Conservation (phyloP, 352 stramenopile species). For the Phytophthora foliorum region DNA sequence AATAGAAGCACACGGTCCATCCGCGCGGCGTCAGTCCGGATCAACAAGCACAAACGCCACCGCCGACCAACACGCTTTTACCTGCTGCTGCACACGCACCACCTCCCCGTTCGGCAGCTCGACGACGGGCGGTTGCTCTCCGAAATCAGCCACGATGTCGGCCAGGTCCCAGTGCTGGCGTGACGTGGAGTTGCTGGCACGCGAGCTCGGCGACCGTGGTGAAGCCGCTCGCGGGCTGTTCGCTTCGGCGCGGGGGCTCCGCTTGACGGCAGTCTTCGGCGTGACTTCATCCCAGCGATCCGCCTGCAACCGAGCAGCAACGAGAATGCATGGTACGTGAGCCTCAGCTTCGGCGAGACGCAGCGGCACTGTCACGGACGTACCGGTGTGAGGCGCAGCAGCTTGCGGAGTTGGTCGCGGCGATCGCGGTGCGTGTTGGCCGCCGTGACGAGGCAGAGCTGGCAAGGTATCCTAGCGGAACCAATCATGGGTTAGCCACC, state of each 20-base stretch:
- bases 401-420: conserved; percentile 44
- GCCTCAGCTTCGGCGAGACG: not conserved
- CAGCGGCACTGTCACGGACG: not conserved
- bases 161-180: conserved; percentile 15
- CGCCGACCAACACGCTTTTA: not conserved
- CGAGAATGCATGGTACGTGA: conserved; percentile 5
- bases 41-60: not conserved
- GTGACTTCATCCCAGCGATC: conserved; percentile 11
- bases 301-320: conserved; percentile 9
- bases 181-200: conserved; percentile 12
- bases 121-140: not conserved
- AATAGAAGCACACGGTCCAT: conserved; percentile 14
- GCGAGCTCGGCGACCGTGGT: conserved; percentile 18
- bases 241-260: not conserved
- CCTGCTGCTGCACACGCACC: conserved; percentile 10
- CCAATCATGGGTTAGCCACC: conserved; percentile 36
- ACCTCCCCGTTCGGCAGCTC: not conserved
- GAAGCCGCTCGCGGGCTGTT: conserved; percentile 4
- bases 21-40: conserved; percentile 15
- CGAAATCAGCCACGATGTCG: conserved; percentile 31
- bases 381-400: conserved; percentile 22
- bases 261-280: conserved; percentile 2
- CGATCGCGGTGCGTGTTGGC: conserved; percentile 46
- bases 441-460: conserved; percentile 39
- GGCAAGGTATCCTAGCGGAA: conserved; percentile 27